Evolutionary conservation across 2,329 filamentous ascomycete genomes (phyloP).

Genomic region (Fusarium bulbicola): DNA sequence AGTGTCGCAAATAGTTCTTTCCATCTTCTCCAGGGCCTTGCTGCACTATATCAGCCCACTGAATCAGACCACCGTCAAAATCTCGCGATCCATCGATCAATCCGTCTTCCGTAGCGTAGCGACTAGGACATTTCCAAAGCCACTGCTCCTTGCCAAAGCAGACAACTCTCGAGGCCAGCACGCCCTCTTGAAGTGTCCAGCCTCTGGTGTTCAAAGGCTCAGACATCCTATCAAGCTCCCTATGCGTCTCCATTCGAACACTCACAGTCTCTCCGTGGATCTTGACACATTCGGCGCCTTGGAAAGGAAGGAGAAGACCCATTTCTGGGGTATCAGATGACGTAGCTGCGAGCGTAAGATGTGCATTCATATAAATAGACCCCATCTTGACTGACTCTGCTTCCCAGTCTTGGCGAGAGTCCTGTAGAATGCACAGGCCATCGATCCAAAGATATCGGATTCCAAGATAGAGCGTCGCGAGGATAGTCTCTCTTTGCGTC

Average conservation of each 20-base stretch:
- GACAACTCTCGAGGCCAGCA: background rate
- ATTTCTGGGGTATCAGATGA: background rate
- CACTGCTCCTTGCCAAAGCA: slow-evolving; percentile 4
- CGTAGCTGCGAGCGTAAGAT: background rate
- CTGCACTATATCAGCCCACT: background rate
- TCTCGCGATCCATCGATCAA: background rate
- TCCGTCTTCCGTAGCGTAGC: background rate
- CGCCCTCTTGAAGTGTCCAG: slow-evolving; percentile 4
- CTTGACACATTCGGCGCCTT: background rate
- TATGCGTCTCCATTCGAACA: background rate
- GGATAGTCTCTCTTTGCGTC: background rate
- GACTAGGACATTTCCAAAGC: slow-evolving; percentile 11
- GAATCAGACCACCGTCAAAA: background rate
- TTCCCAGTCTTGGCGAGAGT: slow-evolving; percentile 13
- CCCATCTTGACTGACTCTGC: background rate
- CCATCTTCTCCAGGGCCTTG: background rate
- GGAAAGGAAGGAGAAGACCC: background rate
- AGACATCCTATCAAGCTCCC: background rate
- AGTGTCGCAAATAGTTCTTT: background rate
- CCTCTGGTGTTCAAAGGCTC: slow-evolving; percentile 1
- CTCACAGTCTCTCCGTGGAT: background rate
- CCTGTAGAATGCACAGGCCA: slow-evolving; percentile 7
- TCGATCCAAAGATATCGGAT: slow-evolving; percentile 11
- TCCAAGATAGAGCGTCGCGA: background rate
- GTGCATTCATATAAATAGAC: background rate